These are phyloP conservation scores for Coffea humblotiana DNA, from an alignment of 305 asterid species.

Conservation along the genomic window DNA sequence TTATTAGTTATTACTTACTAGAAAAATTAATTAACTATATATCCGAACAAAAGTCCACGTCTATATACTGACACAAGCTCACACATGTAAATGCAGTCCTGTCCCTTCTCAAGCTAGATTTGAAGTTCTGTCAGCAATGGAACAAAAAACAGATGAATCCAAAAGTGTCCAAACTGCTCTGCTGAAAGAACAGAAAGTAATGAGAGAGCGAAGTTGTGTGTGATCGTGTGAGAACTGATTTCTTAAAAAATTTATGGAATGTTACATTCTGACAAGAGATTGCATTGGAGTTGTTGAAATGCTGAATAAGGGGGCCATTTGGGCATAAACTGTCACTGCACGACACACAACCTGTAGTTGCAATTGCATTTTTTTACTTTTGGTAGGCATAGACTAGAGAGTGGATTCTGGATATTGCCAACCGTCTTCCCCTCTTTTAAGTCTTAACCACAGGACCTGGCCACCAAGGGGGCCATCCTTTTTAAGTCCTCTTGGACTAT, in stretches of 20 bases:
- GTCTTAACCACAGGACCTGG: too few species aligned
- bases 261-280: not conserved
- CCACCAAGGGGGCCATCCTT: too few species aligned
- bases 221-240: not conserved
- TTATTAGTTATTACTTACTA: not conserved
- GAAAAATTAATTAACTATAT: not conserved
- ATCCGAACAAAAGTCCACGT: constrained; percentile 5
- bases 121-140: constrained; percentile 6
- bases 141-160: constrained; percentile 5
- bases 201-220: not conserved
- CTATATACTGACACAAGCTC: not conserved
- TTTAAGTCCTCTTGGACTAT: too few species aligned
- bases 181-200: not conserved
- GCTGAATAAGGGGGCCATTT: not conserved
- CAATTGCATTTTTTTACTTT: not conserved
- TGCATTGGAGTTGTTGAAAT: not conserved
- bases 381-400: not conserved
- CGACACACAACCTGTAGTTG: not conserved
- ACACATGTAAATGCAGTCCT: not conserved
- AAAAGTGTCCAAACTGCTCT: not conserved
- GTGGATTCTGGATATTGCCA: constrained; percentile 1
- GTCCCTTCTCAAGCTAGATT: not conserved
- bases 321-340: constrained; percentile 5
- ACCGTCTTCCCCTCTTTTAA: not conserved
- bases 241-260: not conserved